These are phyloP conservation scores for Neurospora sp. DNA, from an alignment of 495 filamentous ascomycete genomes.

Conservation along the genomic window DNA sequence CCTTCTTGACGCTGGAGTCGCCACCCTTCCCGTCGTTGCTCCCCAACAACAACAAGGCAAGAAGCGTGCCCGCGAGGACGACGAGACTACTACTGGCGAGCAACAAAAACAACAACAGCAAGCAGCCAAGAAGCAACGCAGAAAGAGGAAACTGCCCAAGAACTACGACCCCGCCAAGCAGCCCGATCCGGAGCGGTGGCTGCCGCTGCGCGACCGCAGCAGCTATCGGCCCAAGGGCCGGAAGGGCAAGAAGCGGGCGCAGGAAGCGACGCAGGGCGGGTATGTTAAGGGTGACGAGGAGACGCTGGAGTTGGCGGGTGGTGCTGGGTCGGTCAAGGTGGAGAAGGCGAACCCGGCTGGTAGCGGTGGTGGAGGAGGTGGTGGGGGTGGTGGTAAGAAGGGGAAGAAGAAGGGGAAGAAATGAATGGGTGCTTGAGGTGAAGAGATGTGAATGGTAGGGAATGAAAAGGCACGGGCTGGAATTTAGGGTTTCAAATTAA, in stretches of 20 bases:
- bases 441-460: neutral
- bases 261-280: conserved; percentile 78
- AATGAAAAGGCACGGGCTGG: neutral
- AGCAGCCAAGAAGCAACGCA: conserved; percentile 55
- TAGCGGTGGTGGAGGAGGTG: conserved; percentile 21
- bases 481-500: neutral
- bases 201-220: conserved; percentile 80
- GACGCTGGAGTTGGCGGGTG: conserved; percentile 52
- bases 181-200: conserved; percentile 83
- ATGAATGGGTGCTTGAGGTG: conserved; percentile 16
- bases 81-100: conserved; percentile 22
- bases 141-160: conserved; percentile 67
- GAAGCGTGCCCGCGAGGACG: conserved; percentile 21
- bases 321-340: conserved; percentile 48
- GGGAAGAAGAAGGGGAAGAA: conserved; percentile 74
- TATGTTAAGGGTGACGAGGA: conserved; percentile 53
- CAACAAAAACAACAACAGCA: conserved; percentile 47
- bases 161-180: conserved; percentile 63
- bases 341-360: conserved; percentile 34
- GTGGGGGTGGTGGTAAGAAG: conserved; percentile 22
- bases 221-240: conserved; percentile 82
- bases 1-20: conserved; percentile 70
- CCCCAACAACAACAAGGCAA: conserved; percentile 8
- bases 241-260: conserved; percentile 76
- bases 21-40: conserved; percentile 39